Base-by-base conservation (phyloP, 352 stramenopile species). In the Phytophthora pluvialis region DNA sequence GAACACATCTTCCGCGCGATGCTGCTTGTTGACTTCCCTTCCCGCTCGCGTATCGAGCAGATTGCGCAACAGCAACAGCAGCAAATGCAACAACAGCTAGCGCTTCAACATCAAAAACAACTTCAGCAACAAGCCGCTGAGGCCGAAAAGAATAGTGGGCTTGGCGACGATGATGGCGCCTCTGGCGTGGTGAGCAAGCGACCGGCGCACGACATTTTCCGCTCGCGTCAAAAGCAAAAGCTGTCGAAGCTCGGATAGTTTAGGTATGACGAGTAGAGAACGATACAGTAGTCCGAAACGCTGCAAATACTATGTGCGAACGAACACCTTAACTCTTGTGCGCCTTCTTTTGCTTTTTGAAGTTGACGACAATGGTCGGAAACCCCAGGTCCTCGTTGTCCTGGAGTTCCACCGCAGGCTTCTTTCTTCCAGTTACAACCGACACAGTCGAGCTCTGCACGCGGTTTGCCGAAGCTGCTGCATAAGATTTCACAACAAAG, bases 1-100 rank as follows among this genome's bases (percentile, higher is more conserved):
- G 88, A 96, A 55, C 87, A 94, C 56, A 89, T 96, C 43, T 93
- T 86, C 70, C 86, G 86, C 38, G 86, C 86, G 1, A 92, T 96
- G 78, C 61, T 93, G 10, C 64, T 93, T 3, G 82, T 93, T 29
- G 88, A 96, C 49, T 94, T 96, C 42, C 88, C 88, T 16, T 73
- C 84, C 21, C 83, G 88, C 18, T 75, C 71, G 5, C 77, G 87
- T 13, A 81, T 96, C 43, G 88, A 96, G 61, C 77, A 78, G 32
- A 76, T 90, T 57, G 84, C 82, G 36, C 70, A 86, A 52, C 75
- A 91, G 58, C 80, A 83, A 40, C 80, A 88, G 26, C 75, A 89
- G 44, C 83, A 92, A 51, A 81, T 86, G 52, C 74, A 81, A 28
- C 78, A 90, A 32, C 74, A 88, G 26, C 35, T 81, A 47, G 56